Percentiles rank a stretch among this genome's conserved stretches.
Conservation (phyloP, 306 rosid genomes). For the Alnus glutinosa region DNA sequence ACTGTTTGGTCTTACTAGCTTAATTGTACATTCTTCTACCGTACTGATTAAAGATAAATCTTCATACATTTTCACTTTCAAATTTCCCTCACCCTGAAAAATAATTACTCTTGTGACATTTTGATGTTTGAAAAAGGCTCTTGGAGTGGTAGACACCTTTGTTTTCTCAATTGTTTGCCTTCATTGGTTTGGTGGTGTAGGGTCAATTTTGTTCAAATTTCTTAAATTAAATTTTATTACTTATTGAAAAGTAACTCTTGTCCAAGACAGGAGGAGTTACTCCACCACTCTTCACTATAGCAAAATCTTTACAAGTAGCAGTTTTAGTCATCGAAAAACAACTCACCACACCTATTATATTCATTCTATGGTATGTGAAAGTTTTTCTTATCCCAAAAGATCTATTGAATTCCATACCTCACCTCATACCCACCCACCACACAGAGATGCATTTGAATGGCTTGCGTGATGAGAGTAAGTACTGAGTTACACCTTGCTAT, state of each 20-base stretch:
- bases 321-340: neutral
- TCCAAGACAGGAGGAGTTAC: neutral
- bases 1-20: constrained; percentile 11
- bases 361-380: neutral
- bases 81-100: neutral
- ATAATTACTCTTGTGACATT: neutral
- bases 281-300: neutral
- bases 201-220: neutral
- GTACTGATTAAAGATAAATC: neutral
- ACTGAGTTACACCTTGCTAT: neutral
- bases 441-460: neutral
- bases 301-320: neutral
- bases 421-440: neutral
- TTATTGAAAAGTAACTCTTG: neutral
- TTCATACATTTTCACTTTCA: neutral
- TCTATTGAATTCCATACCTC: neutral
- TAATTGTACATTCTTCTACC: neutral
- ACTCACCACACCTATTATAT: neutral
- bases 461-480: neutral
- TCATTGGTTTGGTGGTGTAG: neutral
- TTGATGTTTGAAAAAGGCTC: neutral
- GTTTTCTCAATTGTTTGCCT: neutral
- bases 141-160: neutral
- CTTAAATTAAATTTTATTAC: neutral
- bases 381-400: neutral